A percentile compares a stretch with the other conserved stretches of the same genome.
phyloP scores from a whole-genome alignment of 2,329 filamentous ascomycete species.

The Westerdykella ornata region DNA sequence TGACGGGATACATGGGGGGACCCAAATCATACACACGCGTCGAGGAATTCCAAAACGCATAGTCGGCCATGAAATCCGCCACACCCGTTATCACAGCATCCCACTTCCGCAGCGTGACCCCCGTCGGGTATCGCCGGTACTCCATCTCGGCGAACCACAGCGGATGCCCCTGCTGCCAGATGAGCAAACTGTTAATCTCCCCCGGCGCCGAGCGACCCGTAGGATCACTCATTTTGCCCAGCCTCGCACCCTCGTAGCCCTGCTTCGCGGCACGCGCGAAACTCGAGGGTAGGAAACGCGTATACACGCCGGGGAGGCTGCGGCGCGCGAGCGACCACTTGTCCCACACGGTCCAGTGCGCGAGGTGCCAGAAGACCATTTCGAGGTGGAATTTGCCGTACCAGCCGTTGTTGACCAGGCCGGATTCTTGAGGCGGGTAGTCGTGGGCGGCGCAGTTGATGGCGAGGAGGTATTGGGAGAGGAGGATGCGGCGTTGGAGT shows the following conservation, averaged over 20 bases:
- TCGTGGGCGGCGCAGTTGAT: conserved; percentile 48
- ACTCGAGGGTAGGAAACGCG: conserved; percentile 40
- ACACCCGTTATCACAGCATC: conserved; percentile 46
- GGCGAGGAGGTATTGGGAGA: conserved; percentile 50
- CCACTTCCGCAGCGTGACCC: conserved; percentile 47
- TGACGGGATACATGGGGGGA: conserved; percentile 47
- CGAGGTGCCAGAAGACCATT: conserved; percentile 50
- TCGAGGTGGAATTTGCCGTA: conserved; percentile 53
- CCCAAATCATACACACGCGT: conserved; percentile 50
- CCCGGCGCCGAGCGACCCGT: conserved; percentile 52
- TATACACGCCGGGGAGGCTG: conserved; percentile 43
- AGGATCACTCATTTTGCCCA: conserved; percentile 54
- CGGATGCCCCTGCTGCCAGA: conserved; percentile 58
- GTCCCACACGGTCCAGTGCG: conserved; percentile 48
- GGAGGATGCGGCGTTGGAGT: conserved; percentile 48
- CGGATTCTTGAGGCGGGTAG: conserved; percentile 44
- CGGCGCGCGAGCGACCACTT: conserved; percentile 44
- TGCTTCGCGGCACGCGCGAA: conserved; percentile 33
- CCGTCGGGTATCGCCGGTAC: conserved; percentile 43
- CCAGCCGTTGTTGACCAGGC: conserved; percentile 51
- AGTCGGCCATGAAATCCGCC: conserved; percentile 56
- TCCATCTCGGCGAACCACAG: conserved; percentile 56
- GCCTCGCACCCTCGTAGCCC: conserved; percentile 42
- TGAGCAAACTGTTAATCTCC: conserved; percentile 54
- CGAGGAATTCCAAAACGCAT: conserved; percentile 49